Evolutionary conservation across 345 rosid species (phyloP), one percentile per base, ranked within the genome.

Genomic region (Boechera stricta): DNA sequence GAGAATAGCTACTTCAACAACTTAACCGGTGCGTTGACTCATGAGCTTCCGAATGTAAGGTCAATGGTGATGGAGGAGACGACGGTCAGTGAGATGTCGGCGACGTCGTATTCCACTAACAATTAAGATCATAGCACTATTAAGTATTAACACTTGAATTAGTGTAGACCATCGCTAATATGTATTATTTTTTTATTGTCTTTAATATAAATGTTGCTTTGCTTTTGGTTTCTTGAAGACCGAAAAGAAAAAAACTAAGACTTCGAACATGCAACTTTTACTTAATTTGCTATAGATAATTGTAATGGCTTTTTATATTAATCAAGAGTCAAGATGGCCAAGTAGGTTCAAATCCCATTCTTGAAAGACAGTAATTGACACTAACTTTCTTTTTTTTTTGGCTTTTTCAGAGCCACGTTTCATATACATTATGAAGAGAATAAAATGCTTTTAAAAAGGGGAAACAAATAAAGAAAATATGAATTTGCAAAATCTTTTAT

Each of bases 61-160:
- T 48, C 76, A 61, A 61, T 68, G 64, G 66, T 63, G 1, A 64
- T 42, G 39, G 68, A 64, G 38, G 67, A 18, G 54, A 77, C 62
- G 18, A 18, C n/a, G 58, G 73, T 4, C 5, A 56, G 61, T 71
- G 76, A 77, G 72, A 64, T 71, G 72, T 55, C 80, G 65, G 13
- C 60, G 4, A 71, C 55, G 44, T 55, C 80, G 47, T 72, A 65
- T 42, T 58, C 77, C 29, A 67, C 77, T 72, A 77, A 71, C 76
- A 64, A 29, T 16, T 71, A 71, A 64, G 67, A 45, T 69, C 4
- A 52, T 52, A 52, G 36, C 48, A 47, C 28, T 32, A 9, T 49
- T 28, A 28, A 28, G 2, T 28, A 28, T 28, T 65, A 71, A 57
- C 80, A 77, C 61, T 71, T 64, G 56, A 63, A 28, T 5, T 56